A percentile compares a stretch with the other conserved stretches of the same genome.
Conservation (phyloP, 768 basidiomycete species). For the Holtermannia corniformis region DNA sequence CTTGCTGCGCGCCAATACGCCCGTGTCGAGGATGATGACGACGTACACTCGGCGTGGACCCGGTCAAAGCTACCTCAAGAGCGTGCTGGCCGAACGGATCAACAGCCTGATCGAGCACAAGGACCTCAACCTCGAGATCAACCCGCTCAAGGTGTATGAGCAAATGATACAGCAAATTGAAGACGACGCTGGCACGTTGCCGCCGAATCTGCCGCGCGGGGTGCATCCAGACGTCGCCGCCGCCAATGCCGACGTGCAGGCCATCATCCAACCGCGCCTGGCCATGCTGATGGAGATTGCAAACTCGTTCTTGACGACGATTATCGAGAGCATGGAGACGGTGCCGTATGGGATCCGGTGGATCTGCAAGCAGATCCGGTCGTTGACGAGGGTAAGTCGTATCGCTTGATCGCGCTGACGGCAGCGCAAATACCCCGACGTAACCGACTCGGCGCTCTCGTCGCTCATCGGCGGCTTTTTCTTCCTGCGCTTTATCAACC, state of each 20-base stretch:
- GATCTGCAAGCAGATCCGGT: constrained; percentile 99
- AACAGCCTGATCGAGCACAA: constrained; percentile 99
- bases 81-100: constrained; percentile 92
- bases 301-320: constrained; percentile 91
- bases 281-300: constrained; percentile 99
- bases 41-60: constrained; percentile 98
- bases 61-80: constrained; percentile 96
- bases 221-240: constrained; percentile 91
- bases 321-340: constrained; percentile 96
- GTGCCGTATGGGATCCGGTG: constrained; percentile 98
- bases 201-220: constrained; percentile 80
- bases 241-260: constrained; percentile 89
- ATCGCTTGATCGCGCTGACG: background rate
- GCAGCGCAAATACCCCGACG: constrained; percentile 97
- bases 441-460: constrained; percentile 95
- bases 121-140: constrained; percentile 97
- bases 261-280: constrained; percentile 90
- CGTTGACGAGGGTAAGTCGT: constrained; percentile 69
- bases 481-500: constrained; percentile 99
- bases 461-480: constrained; percentile 99
- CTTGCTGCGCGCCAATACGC: constrained; percentile 93
- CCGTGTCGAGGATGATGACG: constrained; percentile 99
- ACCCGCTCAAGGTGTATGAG: constrained; percentile 98
- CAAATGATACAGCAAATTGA: constrained; percentile 99
- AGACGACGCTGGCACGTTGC: constrained; percentile 87